Conservation (phyloP, 805 yeast species). For the Cyberlindnera mycetangii region DNA sequence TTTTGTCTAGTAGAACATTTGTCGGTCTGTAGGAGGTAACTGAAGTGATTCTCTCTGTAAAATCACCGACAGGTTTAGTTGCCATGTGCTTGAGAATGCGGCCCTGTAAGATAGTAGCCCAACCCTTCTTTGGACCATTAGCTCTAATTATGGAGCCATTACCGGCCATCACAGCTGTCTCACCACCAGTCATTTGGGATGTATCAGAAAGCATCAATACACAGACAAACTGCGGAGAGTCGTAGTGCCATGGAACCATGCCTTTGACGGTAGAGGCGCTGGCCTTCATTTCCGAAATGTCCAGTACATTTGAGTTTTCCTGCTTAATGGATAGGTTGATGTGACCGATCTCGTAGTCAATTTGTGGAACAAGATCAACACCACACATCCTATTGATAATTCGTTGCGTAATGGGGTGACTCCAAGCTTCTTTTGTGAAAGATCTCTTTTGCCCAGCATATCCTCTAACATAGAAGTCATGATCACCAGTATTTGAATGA, state of each 20-base stretch:
- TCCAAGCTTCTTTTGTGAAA: constrained; percentile 56
- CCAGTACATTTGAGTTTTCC: constrained; percentile 9
- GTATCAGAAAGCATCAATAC: constrained; percentile 63
- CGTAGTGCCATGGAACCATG: constrained; percentile 61
- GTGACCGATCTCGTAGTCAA: constrained; percentile 54
- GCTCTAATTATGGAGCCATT: constrained; percentile 24
- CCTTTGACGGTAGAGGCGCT: constrained; percentile 39
- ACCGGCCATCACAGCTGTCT: constrained; percentile 45
- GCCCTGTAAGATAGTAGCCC: constrained; percentile 46
- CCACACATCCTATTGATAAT: constrained; percentile 54
- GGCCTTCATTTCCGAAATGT: constrained; percentile 3
- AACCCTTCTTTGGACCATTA: constrained; percentile 45
- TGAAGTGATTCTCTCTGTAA: constrained; percentile 40
- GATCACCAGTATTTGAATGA: constrained; percentile 43
- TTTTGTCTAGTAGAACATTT: constrained; percentile 35
- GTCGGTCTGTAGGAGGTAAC: constrained; percentile 43
- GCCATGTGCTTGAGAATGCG: constrained; percentile 45
- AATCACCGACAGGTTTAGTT: constrained; percentile 37
- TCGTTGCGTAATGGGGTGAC: constrained; percentile 52
- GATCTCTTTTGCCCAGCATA: constrained; percentile 40
- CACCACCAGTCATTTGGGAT: constrained; percentile 57
- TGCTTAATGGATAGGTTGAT: constrained; percentile 46
- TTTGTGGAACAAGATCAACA: constrained; percentile 21
- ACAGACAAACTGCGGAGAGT: constrained; percentile 63
- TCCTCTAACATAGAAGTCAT: constrained; percentile 50